Evolutionary conservation across 805 yeast species (phyloP), one percentile per base, ranked within the genome.

Genomic region (Ogataea saltuana): DNA sequence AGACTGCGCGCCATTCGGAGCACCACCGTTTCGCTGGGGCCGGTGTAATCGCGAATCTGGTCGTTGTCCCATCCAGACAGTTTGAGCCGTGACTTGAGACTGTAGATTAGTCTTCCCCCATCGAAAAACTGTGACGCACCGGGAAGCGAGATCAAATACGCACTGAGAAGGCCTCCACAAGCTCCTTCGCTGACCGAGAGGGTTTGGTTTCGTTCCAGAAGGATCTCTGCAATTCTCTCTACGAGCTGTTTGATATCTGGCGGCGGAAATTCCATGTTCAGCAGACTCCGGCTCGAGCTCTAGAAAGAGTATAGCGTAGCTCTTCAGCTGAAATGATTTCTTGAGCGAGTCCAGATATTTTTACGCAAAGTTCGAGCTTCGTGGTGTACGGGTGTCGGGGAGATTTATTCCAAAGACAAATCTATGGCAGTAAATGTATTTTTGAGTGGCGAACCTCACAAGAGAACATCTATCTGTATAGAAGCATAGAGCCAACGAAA

Each of bases 171-270:
- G 0, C 96, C 96, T 7, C 96, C 96, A 61, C 96, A 88, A 0
- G 96, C 95, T 2, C 90, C 89, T 56, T 88, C 96, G 5, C 90
- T 81, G 1, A 85, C 83, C 0, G 95, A 86, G 17, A 88, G 66
- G 1, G 95, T 85, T 59, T 83, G 81, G 11, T 72, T 63, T 20
- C 80, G 69, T 15, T 61, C 58, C 15, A 76, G 64, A 18, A 88
- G 70, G 4, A 81, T 68, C 26, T 60, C 64, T 0, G 93, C 81
- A 32, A 88, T 85, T 56, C 71, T 65, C 8, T 59, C 57, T 3
- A 85, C 88, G 8, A 81, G 65, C 18, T 46, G 55, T 31, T 67
- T 61, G 4, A 83, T 68, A 13, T 75, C 79, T 6, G 63, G 61
- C 3, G 90, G 87, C 12, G 91, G 91, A 54, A 85, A 85, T 26